Conservation (phyloP, 1,284 basidiomycete genomes). For the Ganoderma lucidum region DNA sequence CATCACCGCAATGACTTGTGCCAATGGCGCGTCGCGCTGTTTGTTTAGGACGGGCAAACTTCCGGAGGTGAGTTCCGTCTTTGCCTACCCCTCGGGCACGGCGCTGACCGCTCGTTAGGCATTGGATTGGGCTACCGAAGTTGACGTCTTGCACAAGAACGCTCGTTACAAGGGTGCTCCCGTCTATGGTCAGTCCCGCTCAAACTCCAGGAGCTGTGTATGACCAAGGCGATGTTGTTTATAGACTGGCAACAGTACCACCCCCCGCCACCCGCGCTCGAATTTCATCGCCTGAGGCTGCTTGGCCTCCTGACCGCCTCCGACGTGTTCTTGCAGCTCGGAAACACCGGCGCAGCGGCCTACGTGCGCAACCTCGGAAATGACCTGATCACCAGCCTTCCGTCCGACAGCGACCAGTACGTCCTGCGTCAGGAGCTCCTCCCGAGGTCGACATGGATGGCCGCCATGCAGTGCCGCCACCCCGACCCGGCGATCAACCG, state of each 20-base stretch:
- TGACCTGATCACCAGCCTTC: slow-evolving; percentile 20
- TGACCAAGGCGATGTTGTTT: not conserved
- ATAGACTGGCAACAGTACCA: slow-evolving; percentile 25
- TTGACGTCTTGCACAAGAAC: slow-evolving; percentile 30
- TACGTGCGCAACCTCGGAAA: slow-evolving; percentile 29
- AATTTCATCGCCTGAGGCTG: slow-evolving; percentile 32
- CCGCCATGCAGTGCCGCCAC: slow-evolving; percentile 26
- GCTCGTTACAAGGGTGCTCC: slow-evolving; percentile 18
- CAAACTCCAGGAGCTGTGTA: too few relatives aligned
- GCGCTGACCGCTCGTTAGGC: slow-evolving; percentile 14
- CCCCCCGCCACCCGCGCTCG: slow-evolving; percentile 20
- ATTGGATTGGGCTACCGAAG: slow-evolving; percentile 27
- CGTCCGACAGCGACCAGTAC: slow-evolving; percentile 16
- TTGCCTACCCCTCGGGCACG: not conserved
- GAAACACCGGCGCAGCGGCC: slow-evolving; percentile 34
- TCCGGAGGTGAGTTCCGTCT: slow-evolving; percentile 11
- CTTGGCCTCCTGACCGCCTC: slow-evolving; percentile 28
- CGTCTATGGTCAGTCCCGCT: slow-evolving; percentile 16
- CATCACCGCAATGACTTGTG: slow-evolving; percentile 29
- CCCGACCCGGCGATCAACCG: slow-evolving; percentile 34
- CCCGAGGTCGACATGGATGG: slow-evolving; percentile 1
- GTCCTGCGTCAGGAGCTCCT: slow-evolving; percentile 24
- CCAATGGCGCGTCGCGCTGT: slow-evolving; percentile 24
- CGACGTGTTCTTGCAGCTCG: slow-evolving; percentile 33
- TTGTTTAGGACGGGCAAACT: slow-evolving; percentile 15